Evolutionary conservation across 192 early-diverging fungal genomes (phyloP).

Genomic region (Backusella australiensis): DNA sequence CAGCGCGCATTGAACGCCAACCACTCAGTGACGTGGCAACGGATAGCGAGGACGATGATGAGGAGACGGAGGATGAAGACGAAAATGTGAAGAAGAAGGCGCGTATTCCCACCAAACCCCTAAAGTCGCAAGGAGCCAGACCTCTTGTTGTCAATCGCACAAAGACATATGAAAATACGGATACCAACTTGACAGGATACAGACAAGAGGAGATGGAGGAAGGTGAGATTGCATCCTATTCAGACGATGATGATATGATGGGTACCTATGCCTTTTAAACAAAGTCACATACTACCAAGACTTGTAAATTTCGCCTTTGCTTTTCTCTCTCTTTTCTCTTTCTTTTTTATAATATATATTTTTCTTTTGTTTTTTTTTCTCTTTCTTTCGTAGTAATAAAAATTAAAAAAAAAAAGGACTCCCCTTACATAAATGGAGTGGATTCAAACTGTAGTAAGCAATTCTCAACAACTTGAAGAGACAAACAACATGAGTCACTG

Average conservation of each 20-base stretch:
- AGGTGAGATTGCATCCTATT: slow-evolving; percentile 8
- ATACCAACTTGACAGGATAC: neutral
- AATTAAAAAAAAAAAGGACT: neutral
- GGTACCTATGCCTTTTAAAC: neutral
- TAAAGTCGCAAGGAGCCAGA: slow-evolving; percentile 2
- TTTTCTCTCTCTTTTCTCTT: neutral
- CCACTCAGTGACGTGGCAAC: slow-evolving; percentile 6
- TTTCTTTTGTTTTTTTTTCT: neutral
- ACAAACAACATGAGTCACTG: neutral
- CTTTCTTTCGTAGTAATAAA: neutral
- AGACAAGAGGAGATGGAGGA: slow-evolving; percentile 15
- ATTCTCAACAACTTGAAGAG: neutral
- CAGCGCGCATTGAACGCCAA: neutral
- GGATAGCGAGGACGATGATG: slow-evolving; percentile 2
- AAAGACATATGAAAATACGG: neutral
- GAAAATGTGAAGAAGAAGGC: neutral
- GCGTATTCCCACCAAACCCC: slow-evolving; percentile 1
- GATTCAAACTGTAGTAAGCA: neutral
- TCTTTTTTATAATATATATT: neutral
- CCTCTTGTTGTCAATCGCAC: neutral
- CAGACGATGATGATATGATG: slow-evolving; percentile 9
- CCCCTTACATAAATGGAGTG: neutral
- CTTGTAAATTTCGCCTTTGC: neutral
- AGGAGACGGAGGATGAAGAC: neutral
- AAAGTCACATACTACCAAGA: neutral